Percentiles rank a stretch among this genome's conserved stretches.
phyloP scores from a whole-genome alignment of 2,329 filamentous ascomycete genomes.

The Aureobasidium namibiae region DNA sequence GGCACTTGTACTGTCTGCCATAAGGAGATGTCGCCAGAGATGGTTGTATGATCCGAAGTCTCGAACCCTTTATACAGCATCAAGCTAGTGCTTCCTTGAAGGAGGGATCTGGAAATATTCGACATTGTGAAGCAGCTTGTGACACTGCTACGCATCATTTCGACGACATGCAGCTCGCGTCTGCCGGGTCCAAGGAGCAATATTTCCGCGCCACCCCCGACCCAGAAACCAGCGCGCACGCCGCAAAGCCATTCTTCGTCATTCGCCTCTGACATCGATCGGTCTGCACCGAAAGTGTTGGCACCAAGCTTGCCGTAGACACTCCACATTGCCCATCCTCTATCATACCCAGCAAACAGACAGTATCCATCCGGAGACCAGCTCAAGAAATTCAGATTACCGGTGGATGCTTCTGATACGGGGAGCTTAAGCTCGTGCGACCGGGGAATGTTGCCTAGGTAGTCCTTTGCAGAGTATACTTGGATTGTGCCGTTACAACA shows the following conservation, averaged over 20 bases:
- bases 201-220: conserved; percentile 79
- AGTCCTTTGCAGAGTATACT: conserved; percentile 90
- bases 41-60: conserved; percentile 77
- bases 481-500: conserved; percentile 70
- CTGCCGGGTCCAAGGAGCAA: conserved; percentile 52
- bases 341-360: conserved; percentile 84
- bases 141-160: conserved; percentile 90
- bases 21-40: conserved; percentile 85
- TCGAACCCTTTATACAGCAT: conserved; percentile 94
- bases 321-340: conserved; percentile 94
- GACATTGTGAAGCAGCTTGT: conserved; percentile 85
- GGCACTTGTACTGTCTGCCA: conserved; percentile 92
- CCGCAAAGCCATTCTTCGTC: conserved; percentile 79
- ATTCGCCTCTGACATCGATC: conserved; percentile 54
- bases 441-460: conserved; percentile 80
- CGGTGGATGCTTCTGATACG: conserved; percentile 59
- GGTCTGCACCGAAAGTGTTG: conserved; percentile 70
- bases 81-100: conserved; percentile 80
- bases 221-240: conserved; percentile 71
- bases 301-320: conserved; percentile 89
- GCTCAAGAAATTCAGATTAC: conserved; percentile 61
- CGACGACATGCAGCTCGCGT: conserved; percentile 39
- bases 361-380: conserved; percentile 97
- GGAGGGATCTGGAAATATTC: conserved; percentile 79
- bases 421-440: conserved; percentile 71